Conservation (phyloP, 768 basidiomycete genomes). For the Kwoniella botswanensis region DNA sequence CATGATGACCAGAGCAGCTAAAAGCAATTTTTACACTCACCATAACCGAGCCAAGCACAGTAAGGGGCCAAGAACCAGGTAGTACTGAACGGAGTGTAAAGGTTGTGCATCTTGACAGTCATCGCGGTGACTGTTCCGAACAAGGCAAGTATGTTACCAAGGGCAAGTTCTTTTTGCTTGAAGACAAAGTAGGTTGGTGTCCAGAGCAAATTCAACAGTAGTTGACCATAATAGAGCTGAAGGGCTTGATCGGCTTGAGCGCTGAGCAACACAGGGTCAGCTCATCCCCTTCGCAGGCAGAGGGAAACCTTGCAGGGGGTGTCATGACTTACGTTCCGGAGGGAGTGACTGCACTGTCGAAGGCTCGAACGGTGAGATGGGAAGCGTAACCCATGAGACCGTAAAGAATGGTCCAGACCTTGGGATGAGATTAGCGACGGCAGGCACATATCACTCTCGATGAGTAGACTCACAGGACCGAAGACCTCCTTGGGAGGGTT, state of each 20-base stretch:
- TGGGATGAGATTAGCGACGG: conserved; percentile 13
- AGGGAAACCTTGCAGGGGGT: too few species aligned
- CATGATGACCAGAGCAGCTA: neutral
- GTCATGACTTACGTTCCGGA: conserved; percentile 59
- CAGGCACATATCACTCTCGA: conserved; percentile 58
- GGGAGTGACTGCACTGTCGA: conserved; percentile 62
- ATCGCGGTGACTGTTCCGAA: conserved; percentile 67
- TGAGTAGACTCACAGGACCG: conserved; percentile 66
- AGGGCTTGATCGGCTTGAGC: conserved; percentile 63
- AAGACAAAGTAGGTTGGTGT: conserved; percentile 66
- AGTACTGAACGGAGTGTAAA: conserved; percentile 59
- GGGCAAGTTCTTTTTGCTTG: conserved; percentile 64
- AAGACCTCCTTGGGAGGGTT: conserved; percentile 65
- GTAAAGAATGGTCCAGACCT: conserved; percentile 43
- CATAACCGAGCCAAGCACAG: conserved; percentile 69
- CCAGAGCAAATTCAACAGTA: conserved; percentile 49
- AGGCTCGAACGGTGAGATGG: conserved; percentile 66
- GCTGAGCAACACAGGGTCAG: conserved; percentile 46
- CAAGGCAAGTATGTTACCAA: conserved; percentile 65
- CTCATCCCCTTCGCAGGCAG: too few species aligned
- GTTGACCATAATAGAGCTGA: conserved; percentile 68
- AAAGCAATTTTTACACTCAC: conserved; percentile 30
- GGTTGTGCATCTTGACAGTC: conserved; percentile 67
- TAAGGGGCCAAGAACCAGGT: conserved; percentile 70
- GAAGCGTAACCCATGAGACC: conserved; percentile 70